phyloP scores from a whole-genome alignment of 495 filamentous ascomycete species.

The Lasiosphaeria hispida region DNA sequence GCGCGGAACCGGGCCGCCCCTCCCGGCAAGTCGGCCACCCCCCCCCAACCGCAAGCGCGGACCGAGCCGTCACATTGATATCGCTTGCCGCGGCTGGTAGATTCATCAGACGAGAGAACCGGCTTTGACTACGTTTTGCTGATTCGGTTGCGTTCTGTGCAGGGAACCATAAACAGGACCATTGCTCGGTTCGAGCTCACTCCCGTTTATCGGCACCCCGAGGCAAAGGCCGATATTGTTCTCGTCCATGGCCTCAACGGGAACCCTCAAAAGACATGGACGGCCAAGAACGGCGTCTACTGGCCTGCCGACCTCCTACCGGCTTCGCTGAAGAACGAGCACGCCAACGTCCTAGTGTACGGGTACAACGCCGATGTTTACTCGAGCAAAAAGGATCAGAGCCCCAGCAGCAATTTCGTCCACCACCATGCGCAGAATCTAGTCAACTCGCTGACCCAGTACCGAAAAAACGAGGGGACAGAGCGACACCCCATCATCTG shows the following conservation, averaged over 20 bases:
- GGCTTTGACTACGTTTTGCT: neutral
- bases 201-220: conserved; percentile 61
- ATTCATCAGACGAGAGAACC: neutral
- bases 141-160: neutral
- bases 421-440: conserved; percentile 84
- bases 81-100: neutral
- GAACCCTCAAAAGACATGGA: conserved; percentile 73
- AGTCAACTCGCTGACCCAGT: conserved; percentile 54
- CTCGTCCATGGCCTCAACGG: conserved; percentile 86
- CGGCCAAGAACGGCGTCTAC: conserved; percentile 61
- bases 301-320: conserved; percentile 79
- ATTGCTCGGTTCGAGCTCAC: conserved; percentile 69
- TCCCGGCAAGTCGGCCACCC: too few relatives aligned
- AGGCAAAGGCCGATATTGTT: conserved; percentile 64
- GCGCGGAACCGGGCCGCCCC: too few relatives aligned
- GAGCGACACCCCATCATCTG: conserved; percentile 74
- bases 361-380: conserved; percentile 83
- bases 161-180: conserved; percentile 50
- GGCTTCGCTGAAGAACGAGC: conserved; percentile 55
- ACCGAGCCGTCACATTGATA: conserved; percentile 8
- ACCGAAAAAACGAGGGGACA: conserved; percentile 54
- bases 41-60: conserved; percentile 16
- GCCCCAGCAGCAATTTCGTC: conserved; percentile 65
- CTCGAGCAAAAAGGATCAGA: conserved; percentile 42
- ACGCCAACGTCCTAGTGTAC: conserved; percentile 73